Conservation (phyloP, 2,329 filamentous ascomycete species). For the Dactylellina sp. region DNA sequence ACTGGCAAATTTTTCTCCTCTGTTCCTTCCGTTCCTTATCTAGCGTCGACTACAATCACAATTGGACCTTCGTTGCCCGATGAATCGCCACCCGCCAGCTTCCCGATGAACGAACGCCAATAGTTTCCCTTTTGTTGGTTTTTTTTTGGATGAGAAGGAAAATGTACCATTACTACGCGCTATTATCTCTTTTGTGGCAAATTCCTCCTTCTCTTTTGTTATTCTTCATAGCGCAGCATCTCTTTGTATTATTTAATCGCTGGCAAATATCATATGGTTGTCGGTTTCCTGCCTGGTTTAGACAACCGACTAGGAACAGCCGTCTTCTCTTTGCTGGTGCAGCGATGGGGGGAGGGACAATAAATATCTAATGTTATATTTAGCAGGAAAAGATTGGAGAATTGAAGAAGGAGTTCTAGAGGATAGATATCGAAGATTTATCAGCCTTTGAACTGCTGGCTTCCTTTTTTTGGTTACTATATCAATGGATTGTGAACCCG, state of each 20-base stretch:
- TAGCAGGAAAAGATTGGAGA: too few relatives aligned
- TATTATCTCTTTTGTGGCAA: not conserved
- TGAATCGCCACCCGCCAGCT: constrained; percentile 8
- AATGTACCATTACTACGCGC: not conserved
- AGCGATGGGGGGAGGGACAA: too few relatives aligned
- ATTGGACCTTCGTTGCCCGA: constrained; percentile 11
- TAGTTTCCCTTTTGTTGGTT: not conserved
- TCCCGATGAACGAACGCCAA: not conserved
- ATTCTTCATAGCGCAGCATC: constrained; percentile 18
- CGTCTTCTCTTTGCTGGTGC: too few relatives aligned
- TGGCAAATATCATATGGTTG: too few relatives aligned
- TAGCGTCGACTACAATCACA: constrained; percentile 21
- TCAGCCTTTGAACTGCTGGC: too few relatives aligned
- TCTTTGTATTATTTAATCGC: not conserved
- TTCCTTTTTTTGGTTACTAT: too few relatives aligned
- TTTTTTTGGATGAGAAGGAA: not conserved
- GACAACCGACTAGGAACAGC: too few relatives aligned
- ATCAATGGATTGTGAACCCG: too few relatives aligned
- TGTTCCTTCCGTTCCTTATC: constrained; percentile 34
- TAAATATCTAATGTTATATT: too few relatives aligned
- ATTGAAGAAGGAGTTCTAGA: too few relatives aligned
- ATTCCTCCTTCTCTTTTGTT: not conserved
- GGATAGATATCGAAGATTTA: too few relatives aligned
- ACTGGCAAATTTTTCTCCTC: not conserved
- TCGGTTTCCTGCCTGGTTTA: too few relatives aligned